Evolutionary conservation across 1,284 basidiomycete species (phyloP), one percentile per base, ranked within the genome.

Genomic region (Coriolopsis trogii): DNA sequence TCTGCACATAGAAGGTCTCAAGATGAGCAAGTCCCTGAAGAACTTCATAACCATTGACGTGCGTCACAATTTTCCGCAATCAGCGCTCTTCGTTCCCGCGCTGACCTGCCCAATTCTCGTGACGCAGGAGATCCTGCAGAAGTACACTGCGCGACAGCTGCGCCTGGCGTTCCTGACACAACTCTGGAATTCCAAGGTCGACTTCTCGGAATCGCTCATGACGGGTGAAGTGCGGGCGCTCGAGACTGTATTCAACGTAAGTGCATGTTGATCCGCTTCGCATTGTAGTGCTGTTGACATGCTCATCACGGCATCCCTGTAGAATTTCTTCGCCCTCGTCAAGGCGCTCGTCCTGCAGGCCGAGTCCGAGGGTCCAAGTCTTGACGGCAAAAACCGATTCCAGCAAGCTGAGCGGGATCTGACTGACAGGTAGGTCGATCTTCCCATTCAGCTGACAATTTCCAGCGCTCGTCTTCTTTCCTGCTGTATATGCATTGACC

Each of bases 1-100:
- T 74, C 76, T 99, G 30, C 95, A 99, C 72, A 99, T 99, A 64
- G 95, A 98, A 70, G 97, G 97, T 16, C 77, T 98, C 56, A 99
- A 99, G 73, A 99, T 99, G 97, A 95, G 92, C 75, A 99, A 99
- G 73, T 97, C 94, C 7, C 75, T 99, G 53, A 99, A 99, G 73
- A 99, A 99, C 70, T 99, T 99, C 66, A 98, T 99, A 66, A 97
- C 96, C 6, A 97, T 99, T 62, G 92, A 97, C 65, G 94, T 94
- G 65, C 71, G 87, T 68, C 10, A 21, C 37, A 12, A 12, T n/a
- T 28, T n/a, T n/a, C 6, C 37, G 15, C 31, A n/a, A 20, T 29
- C 21, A 18, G 15, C 37, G 25, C 10, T 9, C 16, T 25, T 24
- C 13, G 23, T n/a, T 25, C 21, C 16, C 21, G 18, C 28, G 42